phyloP scores from a whole-genome alignment of 306 rosid genomes.

The Erythrophleum fordii region DNA sequence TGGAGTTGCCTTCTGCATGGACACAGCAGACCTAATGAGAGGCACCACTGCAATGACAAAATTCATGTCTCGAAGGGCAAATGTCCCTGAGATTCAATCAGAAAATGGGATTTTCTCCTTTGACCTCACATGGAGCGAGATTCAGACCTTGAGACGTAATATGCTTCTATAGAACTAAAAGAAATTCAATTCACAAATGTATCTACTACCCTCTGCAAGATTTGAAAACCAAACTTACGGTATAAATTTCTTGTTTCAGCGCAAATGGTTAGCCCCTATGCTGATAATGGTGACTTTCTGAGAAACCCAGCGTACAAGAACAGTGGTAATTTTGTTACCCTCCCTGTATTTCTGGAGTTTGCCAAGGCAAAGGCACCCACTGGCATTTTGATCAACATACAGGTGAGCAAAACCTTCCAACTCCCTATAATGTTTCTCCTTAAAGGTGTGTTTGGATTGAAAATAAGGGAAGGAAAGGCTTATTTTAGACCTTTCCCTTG shows the following conservation, averaged over 20 bases:
- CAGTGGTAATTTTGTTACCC: constrained; percentile 68
- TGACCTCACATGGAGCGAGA: constrained; percentile 82
- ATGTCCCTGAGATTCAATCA: constrained; percentile 67
- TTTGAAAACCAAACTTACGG: constrained; percentile 12
- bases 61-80: constrained; percentile 56
- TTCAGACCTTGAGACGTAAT: constrained; percentile 77
- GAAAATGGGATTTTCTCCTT: constrained; percentile 73
- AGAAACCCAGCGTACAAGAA: constrained; percentile 84
- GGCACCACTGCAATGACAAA: constrained; percentile 56
- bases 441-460: neutral
- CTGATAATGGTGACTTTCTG: constrained; percentile 11
- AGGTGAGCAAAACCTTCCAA: constrained; percentile 42
- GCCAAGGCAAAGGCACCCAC: constrained; percentile 75
- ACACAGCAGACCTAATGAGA: constrained; percentile 51
- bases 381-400: constrained; percentile 71
- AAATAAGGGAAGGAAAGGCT: neutral
- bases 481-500: neutral
- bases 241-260: constrained; percentile 59
- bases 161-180: neutral
- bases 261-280: constrained; percentile 48
- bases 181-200: constrained; percentile 7
- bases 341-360: constrained; percentile 75
- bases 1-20: constrained; percentile 79
- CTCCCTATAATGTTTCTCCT: constrained; percentile 3
- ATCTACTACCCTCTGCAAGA: constrained; percentile 9